A percentile compares a stretch with the other conserved stretches of the same genome.
Evolutionary conservation across 1,139 yeast genomes (phyloP).

Genomic region (Scheffersomyces illinoinensis): DNA sequence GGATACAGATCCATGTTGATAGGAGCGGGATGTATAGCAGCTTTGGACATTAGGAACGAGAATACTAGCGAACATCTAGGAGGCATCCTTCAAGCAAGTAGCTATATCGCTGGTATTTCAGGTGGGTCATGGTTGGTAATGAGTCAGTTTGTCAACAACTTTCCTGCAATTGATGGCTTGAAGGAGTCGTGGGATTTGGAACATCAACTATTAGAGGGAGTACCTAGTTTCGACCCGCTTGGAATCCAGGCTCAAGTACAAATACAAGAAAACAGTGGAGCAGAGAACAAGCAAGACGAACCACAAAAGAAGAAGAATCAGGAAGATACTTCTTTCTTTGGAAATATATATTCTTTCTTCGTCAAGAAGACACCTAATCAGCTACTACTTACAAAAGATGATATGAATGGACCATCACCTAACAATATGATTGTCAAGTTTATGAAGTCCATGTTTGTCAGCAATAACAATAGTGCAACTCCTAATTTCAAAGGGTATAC

Average conservation of each 20-base stretch:
- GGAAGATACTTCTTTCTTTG: conserved; percentile 9
- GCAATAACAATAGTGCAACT: neutral
- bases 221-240: conserved; percentile 47
- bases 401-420: neutral
- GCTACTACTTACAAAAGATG: neutral
- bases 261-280: neutral
- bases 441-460: conserved; percentile 3
- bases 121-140: conserved; percentile 71
- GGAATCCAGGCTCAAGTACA: conserved; percentile 5
- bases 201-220: conserved; percentile 55
- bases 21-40: conserved; percentile 62
- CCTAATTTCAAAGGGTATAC: conserved; percentile 19
- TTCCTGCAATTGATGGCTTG: conserved; percentile 39
- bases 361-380: neutral
- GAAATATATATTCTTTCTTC: conserved; percentile 14
- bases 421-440: neutral
- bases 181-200: conserved; percentile 42
- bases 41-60: conserved; percentile 49
- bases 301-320: conserved; percentile 18
- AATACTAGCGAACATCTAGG: conserved; percentile 34
- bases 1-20: conserved; percentile 69
- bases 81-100: conserved; percentile 54
- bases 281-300: conserved; percentile 19
- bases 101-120: conserved; percentile 64
- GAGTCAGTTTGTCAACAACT: conserved; percentile 49